Percentiles rank a stretch among this genome's conserved stretches.
Evolutionary conservation across 2,329 filamentous ascomycete species (phyloP).

Genomic region (Phaeosphaeriaceae sp.): DNA sequence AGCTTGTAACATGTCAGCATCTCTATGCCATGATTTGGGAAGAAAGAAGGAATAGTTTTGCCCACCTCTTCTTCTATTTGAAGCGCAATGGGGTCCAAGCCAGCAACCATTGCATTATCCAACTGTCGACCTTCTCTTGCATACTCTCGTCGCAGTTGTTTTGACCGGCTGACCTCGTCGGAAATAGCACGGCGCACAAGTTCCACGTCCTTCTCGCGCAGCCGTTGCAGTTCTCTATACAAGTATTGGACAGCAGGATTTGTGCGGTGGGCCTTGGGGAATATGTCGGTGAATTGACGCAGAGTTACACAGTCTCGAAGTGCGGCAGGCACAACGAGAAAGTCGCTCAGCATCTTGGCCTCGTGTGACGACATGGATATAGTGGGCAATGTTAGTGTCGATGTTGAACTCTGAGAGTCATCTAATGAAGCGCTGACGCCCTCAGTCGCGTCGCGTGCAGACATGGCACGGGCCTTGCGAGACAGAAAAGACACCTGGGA

Average conservation of each 20-base stretch:
- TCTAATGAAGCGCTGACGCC: constrained; percentile 3
- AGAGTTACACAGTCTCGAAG: constrained; percentile 76
- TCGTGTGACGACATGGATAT: constrained; percentile 73
- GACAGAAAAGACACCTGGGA: constrained; percentile 25
- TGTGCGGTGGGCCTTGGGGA: constrained; percentile 70
- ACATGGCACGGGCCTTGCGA: constrained; percentile 12
- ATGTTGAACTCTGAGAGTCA: neutral
- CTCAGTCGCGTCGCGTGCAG: constrained; percentile 31
- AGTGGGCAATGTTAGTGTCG: neutral
- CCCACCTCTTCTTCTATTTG: constrained; percentile 60
- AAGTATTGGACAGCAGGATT: constrained; percentile 72
- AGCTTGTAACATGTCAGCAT: constrained; percentile 54
- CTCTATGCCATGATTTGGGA: too few relatives aligned
- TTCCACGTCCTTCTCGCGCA: constrained; percentile 73
- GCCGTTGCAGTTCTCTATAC: constrained; percentile 79
- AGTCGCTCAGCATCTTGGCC: constrained; percentile 74
- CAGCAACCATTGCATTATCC: constrained; percentile 60
- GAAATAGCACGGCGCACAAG: constrained; percentile 69
- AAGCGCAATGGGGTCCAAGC: constrained; percentile 65
- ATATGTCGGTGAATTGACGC: constrained; percentile 76
- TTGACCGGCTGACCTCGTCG: constrained; percentile 67
- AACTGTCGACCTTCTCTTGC: constrained; percentile 60
- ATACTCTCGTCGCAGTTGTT: constrained; percentile 64
- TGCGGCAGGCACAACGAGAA: constrained; percentile 77
- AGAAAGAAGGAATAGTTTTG: too few relatives aligned